A percentile compares a stretch with the other conserved stretches of the same genome.
Evolutionary conservation across 371 early-diverging fungal species (phyloP).

Genomic region (Cladochytrium tenue): DNA sequence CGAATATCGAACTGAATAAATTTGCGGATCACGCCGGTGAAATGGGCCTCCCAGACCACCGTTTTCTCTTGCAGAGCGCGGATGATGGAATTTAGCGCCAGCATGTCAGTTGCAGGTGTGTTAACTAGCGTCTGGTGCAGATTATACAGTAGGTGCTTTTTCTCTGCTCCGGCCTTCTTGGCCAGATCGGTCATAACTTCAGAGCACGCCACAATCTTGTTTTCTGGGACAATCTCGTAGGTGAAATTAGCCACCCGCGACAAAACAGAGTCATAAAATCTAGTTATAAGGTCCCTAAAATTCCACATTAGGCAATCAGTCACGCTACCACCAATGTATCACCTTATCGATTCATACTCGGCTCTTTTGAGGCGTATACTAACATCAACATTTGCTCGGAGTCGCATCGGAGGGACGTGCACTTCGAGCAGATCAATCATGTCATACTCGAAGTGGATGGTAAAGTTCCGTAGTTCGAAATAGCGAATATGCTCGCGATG

Average conservation of each 20-base stretch:
- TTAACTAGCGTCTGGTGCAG: slow-evolving; percentile 78
- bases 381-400: slow-evolving; percentile 33
- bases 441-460: slow-evolving; percentile 75
- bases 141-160: slow-evolving; percentile 72
- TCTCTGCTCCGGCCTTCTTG: slow-evolving; percentile 58
- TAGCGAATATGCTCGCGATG: slow-evolving; percentile 76
- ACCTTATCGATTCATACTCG: slow-evolving; percentile 17
- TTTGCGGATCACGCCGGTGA: slow-evolving; percentile 69
- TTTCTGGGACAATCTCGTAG: slow-evolving; percentile 32
- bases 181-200: slow-evolving; percentile 35
- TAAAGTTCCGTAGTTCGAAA: slow-evolving; percentile 71
- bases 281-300: slow-evolving; percentile 10
- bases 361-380: slow-evolving; percentile 8
- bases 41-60: slow-evolving; percentile 78
- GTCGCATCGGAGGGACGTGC: slow-evolving; percentile 73
- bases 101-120: slow-evolving; percentile 73
- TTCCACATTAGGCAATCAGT: neutral
- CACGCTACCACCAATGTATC: too few relatives aligned
- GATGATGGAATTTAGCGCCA: slow-evolving; percentile 75
- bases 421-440: slow-evolving; percentile 78
- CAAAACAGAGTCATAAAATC: slow-evolving; percentile 21
- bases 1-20: slow-evolving; percentile 77
- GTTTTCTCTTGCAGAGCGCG: slow-evolving; percentile 75
- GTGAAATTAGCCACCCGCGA: slow-evolving; percentile 37
- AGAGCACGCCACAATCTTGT: slow-evolving; percentile 23